Conservation (phyloP, 495 filamentous ascomycete species). For the Friedmanniomyces simplex region DNA sequence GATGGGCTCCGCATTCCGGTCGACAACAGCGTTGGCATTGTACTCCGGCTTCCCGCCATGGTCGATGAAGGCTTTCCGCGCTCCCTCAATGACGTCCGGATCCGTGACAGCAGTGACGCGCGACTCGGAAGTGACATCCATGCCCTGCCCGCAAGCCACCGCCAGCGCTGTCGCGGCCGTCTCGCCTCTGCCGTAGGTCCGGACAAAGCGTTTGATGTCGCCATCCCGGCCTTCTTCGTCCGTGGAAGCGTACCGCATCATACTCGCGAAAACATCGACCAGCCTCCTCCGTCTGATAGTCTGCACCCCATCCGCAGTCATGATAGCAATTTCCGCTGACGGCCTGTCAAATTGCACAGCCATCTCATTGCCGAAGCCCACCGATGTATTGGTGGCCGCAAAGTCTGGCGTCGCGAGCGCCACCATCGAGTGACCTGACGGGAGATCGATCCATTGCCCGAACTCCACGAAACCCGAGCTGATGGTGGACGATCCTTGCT, state of each 20-base stretch:
- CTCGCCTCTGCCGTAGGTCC: conserved; percentile 73
- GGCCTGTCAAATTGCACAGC: conserved; percentile 84
- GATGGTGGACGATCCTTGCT: conserved; percentile 33
- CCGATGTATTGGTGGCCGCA: conserved; percentile 53
- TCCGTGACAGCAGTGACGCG: conserved; percentile 64
- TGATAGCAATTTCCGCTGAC: conserved; percentile 71
- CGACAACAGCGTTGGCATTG: conserved; percentile 59
- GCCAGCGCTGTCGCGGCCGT: conserved; percentile 83
- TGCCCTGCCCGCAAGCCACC: conserved; percentile 88
- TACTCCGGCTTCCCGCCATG: conserved; percentile 73
- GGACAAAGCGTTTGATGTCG: conserved; percentile 71
- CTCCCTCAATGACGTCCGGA: conserved; percentile 67
- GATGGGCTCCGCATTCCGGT: conserved; percentile 48
- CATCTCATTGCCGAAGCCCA: conserved; percentile 88
- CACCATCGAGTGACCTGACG: conserved; percentile 10
- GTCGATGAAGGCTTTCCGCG: conserved; percentile 78
- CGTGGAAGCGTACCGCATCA: conserved; percentile 53
- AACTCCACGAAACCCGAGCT: conserved; percentile 48
- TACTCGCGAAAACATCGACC: conserved; percentile 83
- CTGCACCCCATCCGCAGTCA: conserved; percentile 84
- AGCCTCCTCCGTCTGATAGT: conserved; percentile 70
- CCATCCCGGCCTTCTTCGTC: conserved; percentile 70
- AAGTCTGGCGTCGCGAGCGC: conserved; percentile 63
- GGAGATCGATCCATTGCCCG: conserved; percentile 61
- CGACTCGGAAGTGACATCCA: conserved; percentile 60